Evolutionary conservation across 2,329 filamentous ascomycete genomes (phyloP).

Genomic region (Corynespora cassiicola): DNA sequence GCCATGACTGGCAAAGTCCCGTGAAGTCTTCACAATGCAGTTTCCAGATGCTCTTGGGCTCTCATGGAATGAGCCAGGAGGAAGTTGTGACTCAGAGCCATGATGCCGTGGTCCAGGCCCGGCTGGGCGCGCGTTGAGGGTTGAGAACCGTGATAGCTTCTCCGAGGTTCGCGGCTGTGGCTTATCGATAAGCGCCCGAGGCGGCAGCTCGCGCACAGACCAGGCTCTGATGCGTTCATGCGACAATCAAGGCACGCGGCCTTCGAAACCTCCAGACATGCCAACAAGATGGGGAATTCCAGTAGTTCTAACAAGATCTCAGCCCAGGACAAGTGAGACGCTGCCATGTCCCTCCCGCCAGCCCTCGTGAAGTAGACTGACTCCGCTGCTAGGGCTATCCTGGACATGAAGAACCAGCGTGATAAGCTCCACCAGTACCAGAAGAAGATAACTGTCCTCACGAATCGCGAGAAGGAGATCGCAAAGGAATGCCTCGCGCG

Average conservation of each 20-base stretch:
- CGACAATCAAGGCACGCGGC: conserved; percentile 31
- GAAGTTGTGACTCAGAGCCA: too few relatives aligned
- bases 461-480: conserved; percentile 84
- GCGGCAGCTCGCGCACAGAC: too few relatives aligned
- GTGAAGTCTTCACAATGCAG: too few relatives aligned
- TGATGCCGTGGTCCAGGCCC: too few relatives aligned
- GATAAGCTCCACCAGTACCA: conserved; percentile 98
- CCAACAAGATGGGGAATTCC: conserved; percentile 67
- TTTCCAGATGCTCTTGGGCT: too few relatives aligned
- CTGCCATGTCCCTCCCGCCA: not conserved
- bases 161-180: too few relatives aligned
- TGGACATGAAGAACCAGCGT: conserved; percentile 96
- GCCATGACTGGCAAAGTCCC: too few relatives aligned
- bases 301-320: conserved; percentile 71
- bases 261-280: conserved; percentile 15
- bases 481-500: conserved; percentile 81
- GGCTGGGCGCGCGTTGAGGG: too few relatives aligned
- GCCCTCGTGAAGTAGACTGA: conserved; percentile 13
- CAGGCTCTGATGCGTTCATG: too few relatives aligned
- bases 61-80: too few relatives aligned
- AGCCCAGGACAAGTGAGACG: conserved; percentile 81
- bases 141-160: too few relatives aligned
- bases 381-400: conserved; percentile 76
- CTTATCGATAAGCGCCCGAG: too few relatives aligned
- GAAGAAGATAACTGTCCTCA: conserved; percentile 84